A percentile compares a stretch with the other conserved stretches of the same genome.
These are phyloP conservation scores for Syzygium oleosum DNA, from an alignment of 345 rosid species.

Conservation along the genomic window DNA sequence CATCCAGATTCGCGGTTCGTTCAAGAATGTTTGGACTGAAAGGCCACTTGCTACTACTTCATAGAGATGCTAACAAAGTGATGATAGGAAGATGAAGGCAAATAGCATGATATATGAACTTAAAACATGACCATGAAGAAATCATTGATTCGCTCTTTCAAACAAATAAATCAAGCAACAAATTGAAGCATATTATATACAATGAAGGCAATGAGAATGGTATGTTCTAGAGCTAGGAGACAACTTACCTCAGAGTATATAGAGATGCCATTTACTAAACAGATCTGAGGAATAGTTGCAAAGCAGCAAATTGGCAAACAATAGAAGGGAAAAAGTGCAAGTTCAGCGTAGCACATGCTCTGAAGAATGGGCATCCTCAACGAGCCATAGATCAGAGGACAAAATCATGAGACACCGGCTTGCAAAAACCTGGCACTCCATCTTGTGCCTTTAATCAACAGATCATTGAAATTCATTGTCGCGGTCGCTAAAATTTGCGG, in stretches of 20 bases:
- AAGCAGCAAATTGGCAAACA: constrained; percentile 18
- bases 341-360: constrained; percentile 9
- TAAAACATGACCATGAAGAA: constrained; percentile 9
- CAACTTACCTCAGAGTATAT: constrained; percentile 26
- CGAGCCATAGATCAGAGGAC: constrained; percentile 31
- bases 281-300: constrained; percentile 30
- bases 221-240: not conserved
- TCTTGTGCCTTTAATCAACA: constrained; percentile 19
- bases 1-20: constrained; percentile 34
- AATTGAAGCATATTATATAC: not conserved
- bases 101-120: constrained; percentile 7
- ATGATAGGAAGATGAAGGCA: constrained; percentile 15
- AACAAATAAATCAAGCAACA: not conserved
- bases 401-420: constrained; percentile 22
- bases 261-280: constrained; percentile 21
- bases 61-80: constrained; percentile 2
- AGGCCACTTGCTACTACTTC: constrained; percentile 18
- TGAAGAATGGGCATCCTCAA: constrained; percentile 11
- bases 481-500: constrained; percentile 27
- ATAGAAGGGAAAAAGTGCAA: constrained; percentile 3
- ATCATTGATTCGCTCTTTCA: not conserved
- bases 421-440: constrained; percentile 24
- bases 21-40: constrained; percentile 6
- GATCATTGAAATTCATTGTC: constrained; percentile 9
- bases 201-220: not conserved